Conservation (phyloP, 352 stramenopile genomes). For the Globisporangium nodosum region DNA sequence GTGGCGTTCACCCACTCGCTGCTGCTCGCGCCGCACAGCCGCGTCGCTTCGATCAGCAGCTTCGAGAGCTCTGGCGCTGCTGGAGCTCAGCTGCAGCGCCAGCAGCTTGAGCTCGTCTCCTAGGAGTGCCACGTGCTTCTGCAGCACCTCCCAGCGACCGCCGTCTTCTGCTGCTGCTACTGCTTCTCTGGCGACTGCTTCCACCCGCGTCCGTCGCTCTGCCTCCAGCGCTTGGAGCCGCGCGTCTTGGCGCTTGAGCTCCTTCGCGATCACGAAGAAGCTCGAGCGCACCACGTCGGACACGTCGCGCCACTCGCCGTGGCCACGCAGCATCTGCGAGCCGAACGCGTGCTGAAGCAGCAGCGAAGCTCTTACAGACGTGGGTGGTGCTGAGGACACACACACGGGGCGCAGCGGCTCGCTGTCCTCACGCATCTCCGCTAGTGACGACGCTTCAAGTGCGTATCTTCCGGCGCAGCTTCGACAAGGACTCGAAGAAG, state of each 20-base stretch:
- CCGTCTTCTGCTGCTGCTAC: neutral
- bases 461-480: neutral
- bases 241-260: slow-evolving; percentile 24
- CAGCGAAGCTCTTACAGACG: neutral
- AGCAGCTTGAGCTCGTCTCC: slow-evolving; percentile 5
- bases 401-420: too few species aligned
- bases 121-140: slow-evolving; percentile 7
- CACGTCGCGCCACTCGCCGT: slow-evolving; percentile 41
- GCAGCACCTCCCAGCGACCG: slow-evolving; percentile 4
- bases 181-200: neutral
- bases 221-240: slow-evolving; percentile 8
- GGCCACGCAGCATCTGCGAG: slow-evolving; percentile 21
- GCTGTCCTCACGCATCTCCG: neutral
- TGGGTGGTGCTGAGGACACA: neutral
- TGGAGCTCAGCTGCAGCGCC: neutral
- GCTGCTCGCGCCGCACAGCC: neutral
- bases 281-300: slow-evolving; percentile 45
- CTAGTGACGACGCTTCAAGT: neutral
- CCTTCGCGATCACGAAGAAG: slow-evolving; percentile 44
- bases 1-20: neutral
- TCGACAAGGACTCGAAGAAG: too few species aligned
- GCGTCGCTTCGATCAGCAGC: neutral
- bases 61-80: neutral
- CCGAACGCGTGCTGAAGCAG: slow-evolving; percentile 40
- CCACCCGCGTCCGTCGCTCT: neutral